These are phyloP conservation scores for Lojkania enalia DNA, from an alignment of 2,329 filamentous ascomycete genomes.

Conservation along the genomic window DNA sequence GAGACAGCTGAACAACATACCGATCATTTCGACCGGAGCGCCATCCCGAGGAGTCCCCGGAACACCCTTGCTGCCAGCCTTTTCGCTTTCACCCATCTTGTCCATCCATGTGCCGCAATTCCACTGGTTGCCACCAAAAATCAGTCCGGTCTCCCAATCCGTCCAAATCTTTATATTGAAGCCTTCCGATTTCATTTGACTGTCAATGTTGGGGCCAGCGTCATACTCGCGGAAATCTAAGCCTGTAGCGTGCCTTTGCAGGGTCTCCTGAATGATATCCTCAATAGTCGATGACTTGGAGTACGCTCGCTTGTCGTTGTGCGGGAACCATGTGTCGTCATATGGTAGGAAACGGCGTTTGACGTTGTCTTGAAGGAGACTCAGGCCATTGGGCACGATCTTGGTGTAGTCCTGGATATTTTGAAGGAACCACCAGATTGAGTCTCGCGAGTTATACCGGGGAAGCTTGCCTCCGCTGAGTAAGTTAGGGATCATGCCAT, in stretches of 20 bases:
- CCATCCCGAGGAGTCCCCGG: slow-evolving; percentile 97
- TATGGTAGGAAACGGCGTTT: slow-evolving; percentile 89
- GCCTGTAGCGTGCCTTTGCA: slow-evolving; percentile 88
- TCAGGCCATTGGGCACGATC: slow-evolving; percentile 75
- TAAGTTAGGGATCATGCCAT: slow-evolving; percentile 97
- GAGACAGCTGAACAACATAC: slow-evolving; percentile 86
- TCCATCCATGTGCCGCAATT: slow-evolving; percentile 99
- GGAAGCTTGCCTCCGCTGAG: slow-evolving; percentile 83
- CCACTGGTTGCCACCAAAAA: slow-evolving; percentile 89
- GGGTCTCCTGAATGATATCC: slow-evolving; percentile 88
- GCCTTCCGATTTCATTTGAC: slow-evolving; percentile 88
- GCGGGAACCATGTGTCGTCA: slow-evolving; percentile 90
- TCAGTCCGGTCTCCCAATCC: slow-evolving; percentile 87
- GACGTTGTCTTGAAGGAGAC: slow-evolving; percentile 75
- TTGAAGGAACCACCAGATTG: slow-evolving; percentile 97
- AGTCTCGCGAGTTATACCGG: slow-evolving; percentile 93
- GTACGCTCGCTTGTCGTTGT: slow-evolving; percentile 81
- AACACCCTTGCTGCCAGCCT: slow-evolving; percentile 86
- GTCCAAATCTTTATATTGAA: slow-evolving; percentile 91
- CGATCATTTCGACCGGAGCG: slow-evolving; percentile 92
- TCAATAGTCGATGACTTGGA: slow-evolving; percentile 80
- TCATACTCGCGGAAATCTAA: slow-evolving; percentile 95
- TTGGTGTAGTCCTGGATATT: slow-evolving; percentile 90
- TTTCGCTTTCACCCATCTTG: slow-evolving; percentile 98
- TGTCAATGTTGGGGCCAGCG: slow-evolving; percentile 83